phyloP scores from a whole-genome alignment of 305 asterid genomes.

The Solanum hybrid region DNA sequence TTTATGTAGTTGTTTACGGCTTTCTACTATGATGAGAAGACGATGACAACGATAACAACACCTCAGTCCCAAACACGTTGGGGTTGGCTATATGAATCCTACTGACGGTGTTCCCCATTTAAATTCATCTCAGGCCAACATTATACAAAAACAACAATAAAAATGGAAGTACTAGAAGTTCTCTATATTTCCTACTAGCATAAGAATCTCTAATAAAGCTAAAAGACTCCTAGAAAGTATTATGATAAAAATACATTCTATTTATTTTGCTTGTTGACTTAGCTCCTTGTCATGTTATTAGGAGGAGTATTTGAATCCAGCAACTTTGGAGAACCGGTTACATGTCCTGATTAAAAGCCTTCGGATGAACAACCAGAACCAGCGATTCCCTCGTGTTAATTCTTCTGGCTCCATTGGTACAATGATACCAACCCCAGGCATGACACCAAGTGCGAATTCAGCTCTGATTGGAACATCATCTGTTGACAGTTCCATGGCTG shows the following conservation, averaged over 20 bases:
- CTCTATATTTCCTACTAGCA: background rate
- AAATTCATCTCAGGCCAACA: background rate
- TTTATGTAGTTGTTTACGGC: background rate
- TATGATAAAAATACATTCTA: background rate
- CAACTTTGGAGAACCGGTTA: conserved; percentile 75
- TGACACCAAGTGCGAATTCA: conserved; percentile 60
- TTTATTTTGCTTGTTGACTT: background rate
- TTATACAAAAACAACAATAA: background rate
- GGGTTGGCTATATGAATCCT: background rate
- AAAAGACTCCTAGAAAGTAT: background rate
- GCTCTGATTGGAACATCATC: conserved; percentile 42
- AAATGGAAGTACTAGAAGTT: background rate
- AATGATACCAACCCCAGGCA: conserved; percentile 98
- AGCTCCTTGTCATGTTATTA: conserved; percentile 14
- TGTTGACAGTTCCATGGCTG: conserved; percentile 42
- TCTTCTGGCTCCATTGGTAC: conserved; percentile 61
- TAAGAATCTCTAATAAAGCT: background rate
- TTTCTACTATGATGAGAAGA: background rate
- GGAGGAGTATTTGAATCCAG: conserved; percentile 77
- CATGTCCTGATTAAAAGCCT: conserved; percentile 44
- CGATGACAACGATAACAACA: background rate
- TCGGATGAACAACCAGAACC: conserved; percentile 50
- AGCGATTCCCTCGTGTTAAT: conserved; percentile 55
- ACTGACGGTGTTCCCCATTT: background rate
- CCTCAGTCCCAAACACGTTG: background rate